Evolutionary conservation across 148 eudicot species (phyloP), one percentile per base, ranked within the genome.

Genomic region (Hydrangea macrophylla): DNA sequence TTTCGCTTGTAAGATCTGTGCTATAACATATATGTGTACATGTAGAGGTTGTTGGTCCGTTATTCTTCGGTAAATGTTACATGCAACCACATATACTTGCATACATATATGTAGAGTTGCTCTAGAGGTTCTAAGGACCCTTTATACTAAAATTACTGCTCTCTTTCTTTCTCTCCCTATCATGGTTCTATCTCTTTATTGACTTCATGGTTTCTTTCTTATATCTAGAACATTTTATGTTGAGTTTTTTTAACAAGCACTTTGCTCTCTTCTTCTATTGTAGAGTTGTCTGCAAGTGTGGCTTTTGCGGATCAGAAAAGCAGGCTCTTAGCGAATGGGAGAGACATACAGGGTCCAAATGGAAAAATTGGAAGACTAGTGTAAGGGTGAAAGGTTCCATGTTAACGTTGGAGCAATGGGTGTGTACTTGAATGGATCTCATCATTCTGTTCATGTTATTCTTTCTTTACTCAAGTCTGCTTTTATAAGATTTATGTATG

Each of bases 301-400:
- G 91, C 62, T 75, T 62, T 59, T 89, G 95, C 74, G 91, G 95
- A 57, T 70, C 71, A 28, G 77, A 75, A 72, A 86, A 89, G 74
- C 84, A 79, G 81, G 84, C 82, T 60, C 86, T 89, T 51, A 84
- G 95, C 56, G 95, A 86, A 56, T 89, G 95, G 95, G 95, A 89
- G 81, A 82, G 82, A 60, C 95, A 89, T 72, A 89, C 95, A 18
- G 86, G 91, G 58, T 89, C 87, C 22, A 89, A 82, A 75, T 69
- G 78, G 69, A 89, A 84, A 82, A 83, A 84, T 59, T 89, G 95
- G 95, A 89, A 89, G 79, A 78, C 72, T 42, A 89, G 89, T 80
- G 82, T 89, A 53, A 75, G 74, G 51, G 88, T 89, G 72, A 82
- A 89, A 81, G 95, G 79, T 67, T 84, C 95, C 35, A 71, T 82